Base-by-base conservation (phyloP, 345 rosid genomes). In the Ceriops zippeliana region DNA sequence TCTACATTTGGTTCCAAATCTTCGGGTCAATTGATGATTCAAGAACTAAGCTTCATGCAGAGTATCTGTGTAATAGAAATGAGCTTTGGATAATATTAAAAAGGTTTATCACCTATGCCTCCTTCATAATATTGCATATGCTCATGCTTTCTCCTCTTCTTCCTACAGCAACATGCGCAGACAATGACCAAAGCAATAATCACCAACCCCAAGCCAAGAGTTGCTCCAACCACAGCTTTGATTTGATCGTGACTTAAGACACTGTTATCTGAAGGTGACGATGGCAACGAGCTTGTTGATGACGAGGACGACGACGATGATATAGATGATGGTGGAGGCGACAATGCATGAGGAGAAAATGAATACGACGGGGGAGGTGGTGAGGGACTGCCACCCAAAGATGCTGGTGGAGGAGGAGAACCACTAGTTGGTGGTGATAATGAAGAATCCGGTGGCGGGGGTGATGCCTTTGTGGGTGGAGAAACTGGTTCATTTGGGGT, bases 201-300 rank as follows among this genome's bases (percentile, higher is more conserved):
- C 73, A 89, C 58, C 8, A 90, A 3, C 57, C 82, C 96, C 9
- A 82, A 66, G 42, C 81, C 96, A 0, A 81, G 76, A 5, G 86
- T 66, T 51, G 86, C 83, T 65, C 90, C 91, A 56, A 82, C 52
- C 28, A 84, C 62, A 37, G 82, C 34, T 52, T 34, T 80, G 13
- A 72, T 38, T 64, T 80, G 82, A 54, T 54, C 63, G 9, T 54
- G 56, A 52, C 3, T 30, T 52, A 57, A 38, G 38, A 75, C 73
- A 47, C 73, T 62, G 17, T 30, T 52, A 11, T 3, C 60, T 0
- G 66, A 34, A 9, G 73, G 63, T 9, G 75, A 71, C 1, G 83
- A 72, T 22, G 75, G 53, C 61, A 47, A 9, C 4, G 31, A 15
- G 22, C 35, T 31, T 13, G 58, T n/a, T 31, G 65, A 38, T 17